Conservation (phyloP, 2,329 filamentous ascomycete genomes). For the Penicillium fuscoglaucum region DNA sequence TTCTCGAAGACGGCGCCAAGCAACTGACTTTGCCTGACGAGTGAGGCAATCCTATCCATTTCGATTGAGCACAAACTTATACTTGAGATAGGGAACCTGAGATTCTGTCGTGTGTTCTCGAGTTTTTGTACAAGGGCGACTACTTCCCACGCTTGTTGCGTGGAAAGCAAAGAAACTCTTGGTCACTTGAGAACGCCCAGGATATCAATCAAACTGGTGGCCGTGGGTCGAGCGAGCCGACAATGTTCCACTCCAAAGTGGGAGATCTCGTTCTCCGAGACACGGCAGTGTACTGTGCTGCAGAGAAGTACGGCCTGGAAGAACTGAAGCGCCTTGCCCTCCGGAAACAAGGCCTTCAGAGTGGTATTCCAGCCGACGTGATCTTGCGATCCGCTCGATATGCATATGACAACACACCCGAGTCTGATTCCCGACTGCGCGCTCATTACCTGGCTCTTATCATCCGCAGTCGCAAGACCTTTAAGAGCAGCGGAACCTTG, state of each 20-base stretch:
- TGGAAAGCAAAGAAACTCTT: slow-evolving; percentile 81
- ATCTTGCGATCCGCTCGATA: slow-evolving; percentile 92
- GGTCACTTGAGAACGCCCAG: slow-evolving; percentile 77
- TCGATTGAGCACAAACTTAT: slow-evolving; percentile 1
- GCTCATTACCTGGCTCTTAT: slow-evolving; percentile 97
- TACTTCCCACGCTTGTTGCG: slow-evolving; percentile 88
- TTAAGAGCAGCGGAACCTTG: slow-evolving; percentile 98
- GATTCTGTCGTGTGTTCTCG: slow-evolving; percentile 88
- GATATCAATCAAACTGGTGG: slow-evolving; percentile 57
- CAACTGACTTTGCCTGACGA: slow-evolving; percentile 74
- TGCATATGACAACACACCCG: slow-evolving; percentile 92
- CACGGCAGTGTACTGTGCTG: slow-evolving; percentile 91
- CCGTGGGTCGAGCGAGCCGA: slow-evolving; percentile 68
- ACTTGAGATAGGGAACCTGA: slow-evolving; percentile 70
- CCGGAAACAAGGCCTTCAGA: slow-evolving; percentile 91
- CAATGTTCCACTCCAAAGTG: slow-evolving; percentile 73
- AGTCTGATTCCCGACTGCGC: slow-evolving; percentile 87
- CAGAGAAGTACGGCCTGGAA: slow-evolving; percentile 85
- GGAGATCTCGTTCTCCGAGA: slow-evolving; percentile 81
- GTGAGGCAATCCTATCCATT: slow-evolving; percentile 27
- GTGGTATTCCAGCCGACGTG: slow-evolving; percentile 85
- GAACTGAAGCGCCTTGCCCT: slow-evolving; percentile 89
- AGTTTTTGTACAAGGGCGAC: slow-evolving; percentile 96
- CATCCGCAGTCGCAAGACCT: slow-evolving; percentile 94
- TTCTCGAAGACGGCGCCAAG: slow-evolving; percentile 68